A percentile compares a stretch with the other conserved stretches of the same genome.
Conservation (phyloP, 306 rosid genomes). For the Corylus avellana region DNA sequence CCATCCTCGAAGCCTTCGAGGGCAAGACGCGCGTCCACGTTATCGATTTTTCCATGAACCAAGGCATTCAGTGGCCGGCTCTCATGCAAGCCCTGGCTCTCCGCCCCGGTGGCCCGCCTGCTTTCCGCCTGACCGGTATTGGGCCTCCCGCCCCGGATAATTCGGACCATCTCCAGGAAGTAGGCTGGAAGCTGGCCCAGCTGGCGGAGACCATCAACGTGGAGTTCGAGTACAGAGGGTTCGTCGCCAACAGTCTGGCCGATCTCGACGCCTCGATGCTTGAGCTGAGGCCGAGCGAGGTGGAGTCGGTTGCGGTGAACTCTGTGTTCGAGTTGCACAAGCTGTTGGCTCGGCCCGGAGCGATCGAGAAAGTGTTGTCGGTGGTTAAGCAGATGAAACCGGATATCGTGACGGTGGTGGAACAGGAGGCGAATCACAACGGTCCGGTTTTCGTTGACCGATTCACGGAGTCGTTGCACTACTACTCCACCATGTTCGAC, state of each 20-base stretch:
- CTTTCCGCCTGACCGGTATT: constrained; percentile 80
- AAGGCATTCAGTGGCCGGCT: constrained; percentile 99
- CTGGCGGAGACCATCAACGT: constrained; percentile 72
- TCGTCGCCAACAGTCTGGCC: constrained; percentile 76
- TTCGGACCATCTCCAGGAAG: constrained; percentile 82
- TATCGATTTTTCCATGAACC: constrained; percentile 85
- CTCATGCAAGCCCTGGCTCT: constrained; percentile 86
- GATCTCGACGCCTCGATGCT: constrained; percentile 93
- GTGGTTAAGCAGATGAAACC: constrained; percentile 72
- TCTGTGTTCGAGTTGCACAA: constrained; percentile 85
- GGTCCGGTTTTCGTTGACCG: constrained; percentile 69
- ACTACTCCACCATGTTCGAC: constrained; percentile 91
- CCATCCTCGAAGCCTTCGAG: constrained; percentile 82
- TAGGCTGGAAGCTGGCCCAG: constrained; percentile 92
- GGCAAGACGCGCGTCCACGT: constrained; percentile 80
- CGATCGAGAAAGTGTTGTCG: constrained; percentile 73
- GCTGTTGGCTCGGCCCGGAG: constrained; percentile 74
- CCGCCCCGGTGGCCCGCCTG: constrained; percentile 83
- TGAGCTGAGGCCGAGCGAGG: constrained; percentile 63
- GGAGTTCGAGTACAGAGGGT: constrained; percentile 78
- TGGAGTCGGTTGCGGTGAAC: constrained; percentile 83
- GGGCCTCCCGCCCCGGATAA: constrained; percentile 86
- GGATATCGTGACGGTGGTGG: constrained; percentile 81
- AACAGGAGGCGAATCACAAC: constrained; percentile 87
- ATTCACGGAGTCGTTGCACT: constrained; percentile 88